Evolutionary conservation across 129 eudicot species (phyloP), one percentile per base, ranked within the genome.

Genomic region (Dittrichia graveolens): DNA sequence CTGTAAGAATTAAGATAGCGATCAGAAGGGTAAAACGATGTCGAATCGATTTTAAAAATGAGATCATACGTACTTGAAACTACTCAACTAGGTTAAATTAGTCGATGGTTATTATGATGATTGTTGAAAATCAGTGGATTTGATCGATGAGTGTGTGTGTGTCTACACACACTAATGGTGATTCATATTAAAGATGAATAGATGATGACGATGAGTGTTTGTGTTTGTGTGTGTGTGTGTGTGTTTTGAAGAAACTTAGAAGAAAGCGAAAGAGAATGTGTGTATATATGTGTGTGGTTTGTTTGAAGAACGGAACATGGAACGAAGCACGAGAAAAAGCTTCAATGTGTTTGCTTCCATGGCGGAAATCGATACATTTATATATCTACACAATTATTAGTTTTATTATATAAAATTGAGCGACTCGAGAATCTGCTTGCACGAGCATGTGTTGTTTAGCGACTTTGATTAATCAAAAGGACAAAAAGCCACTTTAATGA

Each of bases 361-460:
- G 77, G 72, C 31, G 82, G 72, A 71, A 72, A 71, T 71, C 77
- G 72, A 78, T 71, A 71, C 56, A 78, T 78, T 39, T 24, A 24
- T 61, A 43, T 43, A 56, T 71, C 8, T 71, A 57, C 7, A 41
- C 39, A 31, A 39, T 2, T 48, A 63, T 19, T 62, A 61, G 11
- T 66, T 46, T 3, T 37, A 61, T 53, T 37, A 8, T 37, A 13
- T 6, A 43, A 60, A 50, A 47, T 62, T 78, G 71, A 62, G 38
- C 42, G 65, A 62, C 34, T 78, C 82, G 77, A 78, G 77, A 62
- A 78, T 62, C 52, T 78, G 82, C 71, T 78, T 37, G 82, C 82
- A 78, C 77, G 82, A 78, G 82, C 82, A 61, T 78, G 82, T 78
- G 82, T 78, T 71, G 82, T 78, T 78, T 78, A 78, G 82, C 82